Base-by-base conservation (phyloP, 2,329 filamentous ascomycete species). In the Sclerotinia glacialis region DNA sequence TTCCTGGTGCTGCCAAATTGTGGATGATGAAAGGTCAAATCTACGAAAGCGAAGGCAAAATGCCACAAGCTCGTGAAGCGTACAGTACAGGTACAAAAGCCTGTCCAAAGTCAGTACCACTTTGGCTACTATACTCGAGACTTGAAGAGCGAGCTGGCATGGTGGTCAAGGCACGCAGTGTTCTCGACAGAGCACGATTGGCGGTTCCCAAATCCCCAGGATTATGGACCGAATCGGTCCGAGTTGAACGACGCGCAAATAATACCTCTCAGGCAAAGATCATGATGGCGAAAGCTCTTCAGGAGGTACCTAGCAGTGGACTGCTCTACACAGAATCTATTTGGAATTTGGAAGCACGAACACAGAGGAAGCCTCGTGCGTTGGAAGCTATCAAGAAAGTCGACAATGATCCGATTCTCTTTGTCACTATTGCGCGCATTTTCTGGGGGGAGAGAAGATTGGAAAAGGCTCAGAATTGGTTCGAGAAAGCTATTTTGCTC, bases 11-110 rank as follows among this genome's bases (percentile, higher is more conserved):
- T 16, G 85, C 92, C 63, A 98, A 98, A 79, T 83, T 99, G 31
- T 97, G 94, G 89, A 97, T 98, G 91, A 91, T 97, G 82, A 99
- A 99, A 79, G 95, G 96, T 0, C 95, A 99, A 76, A 95, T 98
- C 69, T 99, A 99, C 82, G 91, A 97, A 75, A 85, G 88, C 53
- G 84, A 93, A 56, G 88, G 86, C 72, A 93, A 92, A 79, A 80
- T 90, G 18, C 88, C 90, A 0, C 91, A 95, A 78, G 95, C 95
- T 3, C 87, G 95, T 56, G 93, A 98, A 77, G 93, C 94, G 0
- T 98, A 95, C 78, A 87, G 86, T 67, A 89, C 91, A 5, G 95
- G 95, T 46, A 96, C 94, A 50, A 90, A 95, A 74, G 91, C 92
- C 0, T 94, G 92, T 66, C 87, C 93, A 3, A 88, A 88, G 69